Evolutionary conservation across 805 yeast genomes (phyloP), one percentile per base, ranked within the genome.

Genomic region (Yamadazyma olivae): DNA sequence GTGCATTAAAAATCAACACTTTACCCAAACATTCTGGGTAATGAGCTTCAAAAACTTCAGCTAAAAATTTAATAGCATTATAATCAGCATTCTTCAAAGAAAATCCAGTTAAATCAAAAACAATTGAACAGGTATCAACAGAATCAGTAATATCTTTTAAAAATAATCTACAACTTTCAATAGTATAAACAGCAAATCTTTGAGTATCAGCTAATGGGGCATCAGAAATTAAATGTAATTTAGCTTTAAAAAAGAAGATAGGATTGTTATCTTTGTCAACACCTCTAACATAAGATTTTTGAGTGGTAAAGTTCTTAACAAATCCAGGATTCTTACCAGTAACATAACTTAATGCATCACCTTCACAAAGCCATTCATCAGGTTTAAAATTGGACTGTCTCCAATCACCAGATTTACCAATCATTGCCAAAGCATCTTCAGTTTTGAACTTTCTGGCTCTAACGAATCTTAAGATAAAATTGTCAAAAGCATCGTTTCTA

Each of bases 21-120:
- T 76, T 77, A 13, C 96, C 96, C 41, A 93, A 72, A 27, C 87
- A 82, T 62, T 93, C 99, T 1, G 99, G 99, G 58, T 91, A 93
- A 56, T 91, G 96, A 0, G 95, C 95, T 68, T 93, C 98, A 59
- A 93, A 89, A 42, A 90, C 83, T 36, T 79, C 76, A 42, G 90
- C 82, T 63, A 93, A 76, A 61, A 86, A 91, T 63, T 90, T 90
- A 41, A 93, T 95, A 4, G 96, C 88, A 3, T 77, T 71, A 54
- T 88, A 88, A 64, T 93, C 99, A 85, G 95, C 93, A 57, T 91
- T 93, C 41, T 89, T 75, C 70, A 89, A 76, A 6, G 95, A 76
- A 55, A 93, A 93, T 4, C 83, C 95, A 9, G 84, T 70, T 52
- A 93, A 66, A 56, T 93, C 99, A 56, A 93, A 93, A 22, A 93